phyloP scores from a whole-genome alignment of 257 asterid species.

The Apocynum venetum region DNA sequence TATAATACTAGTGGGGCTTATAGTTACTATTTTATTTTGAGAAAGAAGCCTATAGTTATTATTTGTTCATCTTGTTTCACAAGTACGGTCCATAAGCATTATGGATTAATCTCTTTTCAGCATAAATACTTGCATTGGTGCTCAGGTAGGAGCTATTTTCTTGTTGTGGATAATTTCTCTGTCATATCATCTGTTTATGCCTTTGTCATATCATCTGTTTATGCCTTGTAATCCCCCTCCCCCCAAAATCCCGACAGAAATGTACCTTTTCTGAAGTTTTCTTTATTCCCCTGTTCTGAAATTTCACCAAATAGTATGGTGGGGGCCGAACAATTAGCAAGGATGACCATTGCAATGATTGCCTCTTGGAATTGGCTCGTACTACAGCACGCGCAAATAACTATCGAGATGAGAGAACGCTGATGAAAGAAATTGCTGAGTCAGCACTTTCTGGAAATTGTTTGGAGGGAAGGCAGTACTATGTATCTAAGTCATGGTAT shows the following conservation, averaged over 20 bases:
- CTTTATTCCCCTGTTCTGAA: conserved; percentile 14
- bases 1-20: background rate
- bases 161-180: background rate
- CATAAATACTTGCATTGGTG: background rate
- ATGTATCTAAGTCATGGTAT: conserved; percentile 84
- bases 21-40: background rate
- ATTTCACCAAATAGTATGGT: conserved; percentile 50
- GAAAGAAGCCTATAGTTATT: background rate
- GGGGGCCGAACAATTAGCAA: conserved; percentile 87
- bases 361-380: conserved; percentile 75
- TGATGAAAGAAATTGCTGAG: conserved; percentile 91
- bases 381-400: conserved; percentile 58
- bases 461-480: conserved; percentile 55
- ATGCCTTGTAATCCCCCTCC: background rate
- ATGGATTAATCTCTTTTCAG: background rate
- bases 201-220: no score
- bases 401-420: conserved; percentile 68
- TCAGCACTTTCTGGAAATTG: conserved; percentile 78
- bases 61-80: background rate
- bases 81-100: background rate
- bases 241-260: background rate
- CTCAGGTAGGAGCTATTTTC: background rate
- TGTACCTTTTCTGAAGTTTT: conserved; percentile 4
- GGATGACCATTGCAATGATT: conserved; percentile 65
- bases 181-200: background rate